Base-by-base conservation (phyloP, 192 early-diverging fungal species). In the Umbelopsis vinacea region DNA sequence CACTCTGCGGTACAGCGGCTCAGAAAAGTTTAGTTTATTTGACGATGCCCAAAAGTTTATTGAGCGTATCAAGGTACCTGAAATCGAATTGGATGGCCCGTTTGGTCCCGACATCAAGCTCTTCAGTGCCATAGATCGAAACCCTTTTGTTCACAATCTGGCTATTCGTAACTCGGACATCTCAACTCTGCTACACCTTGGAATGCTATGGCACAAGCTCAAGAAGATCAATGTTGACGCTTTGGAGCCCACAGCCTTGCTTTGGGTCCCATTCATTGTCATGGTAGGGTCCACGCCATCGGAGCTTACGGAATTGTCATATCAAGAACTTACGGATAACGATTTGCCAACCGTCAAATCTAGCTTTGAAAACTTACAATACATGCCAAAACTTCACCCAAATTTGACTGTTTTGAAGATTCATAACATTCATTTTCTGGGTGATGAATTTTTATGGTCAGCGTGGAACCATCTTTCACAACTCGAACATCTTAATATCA, bases 211-310 rank as follows among this genome's bases (percentile, higher is more conserved):
- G 57, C 57, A 63, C 57, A 63, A 63, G 33, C 33, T 63, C 9
- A 63, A 63, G 14, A 29, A 37, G 19, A 63, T 63, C 33, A 63
- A 63, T 17, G 57, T 63, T 1, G 57, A 63, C 35, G 57, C 57
- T 17, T 35, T 63, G 33, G 57, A 63, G 26, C 57, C 57, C 15
- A 14, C 29, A 19, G 57, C 57, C 4, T 63, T 63, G 33, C 26
- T 63, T 15, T 63, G 57, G 57, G 57, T 63, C 57, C 57, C 57
- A 15, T 63, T 63, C 33, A 63, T 63, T 63, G 57, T 63, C 14
- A 63, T 63, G 57, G 57, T 63, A 26, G 57, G 57, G 57, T 63
- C 57, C 57, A 63, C 57, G 12, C 57, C 57, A 38, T 63, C 57
- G 29, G 57, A 63, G 33, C 57, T 63, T 6, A 63, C 33, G 4